Base-by-base conservation (phyloP, 768 basidiomycete genomes). In the Hygrocybe coccinea region DNA sequence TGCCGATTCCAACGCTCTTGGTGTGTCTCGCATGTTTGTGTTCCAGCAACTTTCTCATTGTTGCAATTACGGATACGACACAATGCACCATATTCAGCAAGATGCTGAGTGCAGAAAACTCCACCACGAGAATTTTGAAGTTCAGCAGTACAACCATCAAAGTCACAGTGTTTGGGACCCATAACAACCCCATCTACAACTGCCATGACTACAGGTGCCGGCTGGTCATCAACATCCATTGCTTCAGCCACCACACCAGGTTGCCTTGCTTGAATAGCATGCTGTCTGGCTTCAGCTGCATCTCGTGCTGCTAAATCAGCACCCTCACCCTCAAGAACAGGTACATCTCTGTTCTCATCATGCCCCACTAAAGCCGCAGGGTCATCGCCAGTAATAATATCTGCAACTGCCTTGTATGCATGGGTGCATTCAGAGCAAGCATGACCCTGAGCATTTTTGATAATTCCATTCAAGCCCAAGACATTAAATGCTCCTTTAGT, bases 151-250 rank as follows among this genome's bases (percentile, higher is more conserved):
- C 58, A 56, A 15, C 37, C 41, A 43, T 50, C 55, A 43, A 50
- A 24, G 6, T 56, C 58, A 59, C 58, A 59, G 19, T 59, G 58
- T 15, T 33, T 19, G 1, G 56, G 58, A 29, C 55, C 50, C 56
- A 59, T 53, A 33, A 59, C 58, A 59, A 59, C 56, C 2, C 56
- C 58, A 59, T 59, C 58, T 17, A 59, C 41, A 39, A 59, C 58
- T 33, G 56, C 39, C 58, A 59, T 52, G 43, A 22, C 12, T n/a
- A 58, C 54, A 45, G 24, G 24, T 35, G 47, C 54, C 4, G 8
- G 29, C 8, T 29, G 29, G 29, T 15, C 19, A 41, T 41, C 39
- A 14, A 41, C 19, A 41, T 54, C 52, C 52, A 54, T 54, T 17
- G 52, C 52, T 15, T 54, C 35, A 17, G 19, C 49, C 8, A 9